These are phyloP conservation scores for Saksenaea vasiformis DNA, from an alignment of 371 early-diverging fungal species.

Conservation along the genomic window DNA sequence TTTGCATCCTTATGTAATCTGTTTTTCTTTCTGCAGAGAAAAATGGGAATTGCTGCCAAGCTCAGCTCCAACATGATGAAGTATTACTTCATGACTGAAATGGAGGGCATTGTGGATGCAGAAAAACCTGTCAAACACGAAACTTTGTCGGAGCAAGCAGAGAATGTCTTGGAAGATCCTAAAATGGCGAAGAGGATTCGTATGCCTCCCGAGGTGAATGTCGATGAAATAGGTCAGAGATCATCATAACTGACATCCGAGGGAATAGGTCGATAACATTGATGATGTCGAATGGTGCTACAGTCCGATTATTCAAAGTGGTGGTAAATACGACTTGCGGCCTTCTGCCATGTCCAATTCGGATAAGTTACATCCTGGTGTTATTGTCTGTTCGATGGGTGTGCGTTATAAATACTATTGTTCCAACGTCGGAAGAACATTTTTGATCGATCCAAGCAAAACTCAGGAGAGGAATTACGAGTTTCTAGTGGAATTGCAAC, in stretches of 20 bases:
- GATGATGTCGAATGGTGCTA: conserved; percentile 90
- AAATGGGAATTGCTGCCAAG: conserved; percentile 73
- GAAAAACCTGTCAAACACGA: conserved; percentile 89
- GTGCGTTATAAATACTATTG: conserved; percentile 93
- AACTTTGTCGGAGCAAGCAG: conserved; percentile 77
- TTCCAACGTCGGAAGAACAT: conserved; percentile 92
- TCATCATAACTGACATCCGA: neutral
- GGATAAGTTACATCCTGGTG: conserved; percentile 79
- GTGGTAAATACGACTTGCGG: conserved; percentile 89
- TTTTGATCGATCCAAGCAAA: conserved; percentile 90
- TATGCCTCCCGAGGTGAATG: conserved; percentile 65
- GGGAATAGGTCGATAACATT: conserved; percentile 25
- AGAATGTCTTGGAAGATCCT: conserved; percentile 70
- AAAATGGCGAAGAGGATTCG: conserved; percentile 66
- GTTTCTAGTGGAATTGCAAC: conserved; percentile 84
- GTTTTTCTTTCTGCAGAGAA: conserved; percentile 61
- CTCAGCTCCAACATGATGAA: conserved; percentile 79
- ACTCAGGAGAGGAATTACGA: conserved; percentile 90
- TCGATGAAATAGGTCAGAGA: neutral
- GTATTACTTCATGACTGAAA: conserved; percentile 83
- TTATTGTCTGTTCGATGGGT: conserved; percentile 91
- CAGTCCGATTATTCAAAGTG: conserved; percentile 95
- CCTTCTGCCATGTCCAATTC: conserved; percentile 80
- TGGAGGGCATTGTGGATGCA: conserved; percentile 84
- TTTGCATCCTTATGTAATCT: neutral